A percentile compares a stretch with the other conserved stretches of the same genome.
phyloP scores from a whole-genome alignment of 495 filamentous ascomycete genomes.

The Emericellopsis terricola region DNA sequence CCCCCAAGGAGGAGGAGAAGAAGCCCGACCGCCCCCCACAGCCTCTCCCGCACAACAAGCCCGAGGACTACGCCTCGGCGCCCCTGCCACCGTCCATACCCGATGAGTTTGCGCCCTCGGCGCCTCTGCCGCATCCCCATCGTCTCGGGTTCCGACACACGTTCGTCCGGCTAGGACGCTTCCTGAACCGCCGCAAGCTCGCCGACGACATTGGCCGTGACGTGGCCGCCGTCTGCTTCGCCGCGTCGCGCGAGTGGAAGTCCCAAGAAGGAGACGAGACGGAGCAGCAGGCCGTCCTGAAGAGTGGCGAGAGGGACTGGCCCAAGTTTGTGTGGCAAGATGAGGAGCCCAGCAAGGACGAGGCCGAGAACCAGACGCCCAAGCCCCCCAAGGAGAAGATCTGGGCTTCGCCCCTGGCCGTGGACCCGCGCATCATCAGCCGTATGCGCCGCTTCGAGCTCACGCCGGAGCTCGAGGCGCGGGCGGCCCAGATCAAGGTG shows the following conservation, averaged over 20 bases:
- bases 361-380: conserved; percentile 6
- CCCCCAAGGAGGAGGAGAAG: conserved; percentile 12
- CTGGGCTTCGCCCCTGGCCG: conserved; percentile 58
- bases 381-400: conserved; percentile 33
- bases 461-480: conserved; percentile 44
- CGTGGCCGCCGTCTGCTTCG: conserved; percentile 68
- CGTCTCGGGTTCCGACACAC: conserved; percentile 89
- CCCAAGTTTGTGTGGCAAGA: conserved; percentile 59
- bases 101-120: conserved; percentile 39
- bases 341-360: conserved; percentile 36
- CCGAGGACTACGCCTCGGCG: conserved; percentile 46
- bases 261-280: conserved; percentile 16
- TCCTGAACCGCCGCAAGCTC: conserved; percentile 66
- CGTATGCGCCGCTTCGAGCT: conserved; percentile 71
- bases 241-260: conserved; percentile 31
- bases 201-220: conserved; percentile 83
- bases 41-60: conserved; percentile 45
- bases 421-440: conserved; percentile 59
- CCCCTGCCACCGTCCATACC: conserved; percentile 43
- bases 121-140: conserved; percentile 67
- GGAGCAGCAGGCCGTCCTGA: conserved; percentile 57
- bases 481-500: conserved; percentile 40
- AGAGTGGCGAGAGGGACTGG: conserved; percentile 74
- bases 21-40: conserved; percentile 30
- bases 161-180: conserved; percentile 69